Evolutionary conservation across 345 rosid species (phyloP).

Genomic region (Physaria fendleri): DNA sequence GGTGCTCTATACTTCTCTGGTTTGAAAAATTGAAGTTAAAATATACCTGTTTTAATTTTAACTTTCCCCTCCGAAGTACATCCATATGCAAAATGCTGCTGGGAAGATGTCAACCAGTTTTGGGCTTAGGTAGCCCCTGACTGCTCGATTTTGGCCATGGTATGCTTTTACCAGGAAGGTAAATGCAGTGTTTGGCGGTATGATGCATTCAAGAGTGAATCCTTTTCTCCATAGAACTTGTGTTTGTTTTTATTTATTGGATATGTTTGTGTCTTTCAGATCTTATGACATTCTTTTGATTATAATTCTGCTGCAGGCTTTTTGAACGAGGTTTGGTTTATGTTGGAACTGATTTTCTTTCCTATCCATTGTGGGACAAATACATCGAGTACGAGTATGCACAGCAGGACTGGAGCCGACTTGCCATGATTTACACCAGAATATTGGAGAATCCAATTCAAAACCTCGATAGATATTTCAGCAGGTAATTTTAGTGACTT

Average conservation of each 20-base stretch:
- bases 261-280: conserved; percentile 26
- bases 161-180: conserved; percentile 90
- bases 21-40: conserved; percentile 20
- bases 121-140: conserved; percentile 89
- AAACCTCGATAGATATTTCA: conserved; percentile 73
- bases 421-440: conserved; percentile 73
- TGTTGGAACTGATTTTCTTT: conserved; percentile 87
- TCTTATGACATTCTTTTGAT: conserved; percentile 21
- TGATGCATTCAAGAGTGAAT: conserved; percentile 58
- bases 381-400: conserved; percentile 89
- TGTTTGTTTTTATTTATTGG: conserved; percentile 35
- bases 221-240: conserved; percentile 47
- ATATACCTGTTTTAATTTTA: conserved; percentile 44
- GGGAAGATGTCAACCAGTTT: conserved; percentile 87
- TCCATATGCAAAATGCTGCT: conserved; percentile 90
- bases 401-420: conserved; percentile 80
- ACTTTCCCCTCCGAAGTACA: conserved; percentile 53
- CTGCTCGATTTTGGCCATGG: conserved; percentile 75
- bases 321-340: conserved; percentile 88
- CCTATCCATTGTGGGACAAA: conserved; percentile 83
- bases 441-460: conserved; percentile 82
- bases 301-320: conserved; percentile 47
- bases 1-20: conserved; percentile 20
- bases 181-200: conserved; percentile 81
- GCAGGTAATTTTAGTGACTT: conserved; percentile 38